These are phyloP conservation scores for Potentilla sterilis DNA, from an alignment of 306 rosid species.

Conservation along the genomic window DNA sequence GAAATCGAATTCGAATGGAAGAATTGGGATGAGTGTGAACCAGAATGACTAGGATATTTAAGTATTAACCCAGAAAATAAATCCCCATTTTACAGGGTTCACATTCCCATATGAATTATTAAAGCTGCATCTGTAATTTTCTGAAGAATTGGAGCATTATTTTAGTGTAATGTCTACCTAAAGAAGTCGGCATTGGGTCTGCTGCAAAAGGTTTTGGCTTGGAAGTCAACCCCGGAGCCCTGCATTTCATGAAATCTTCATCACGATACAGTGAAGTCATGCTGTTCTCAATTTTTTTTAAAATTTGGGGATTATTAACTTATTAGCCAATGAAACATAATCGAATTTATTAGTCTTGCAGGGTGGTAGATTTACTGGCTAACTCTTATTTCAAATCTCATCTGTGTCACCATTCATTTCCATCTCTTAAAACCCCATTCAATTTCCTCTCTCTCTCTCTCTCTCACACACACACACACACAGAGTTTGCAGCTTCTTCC, in stretches of 20 bases:
- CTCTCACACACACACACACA: neutral
- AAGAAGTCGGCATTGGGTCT: constrained; percentile 40
- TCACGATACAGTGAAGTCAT: neutral
- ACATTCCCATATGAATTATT: constrained; percentile 26
- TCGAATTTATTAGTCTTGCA: constrained; percentile 24
- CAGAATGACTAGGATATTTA: constrained; percentile 18
- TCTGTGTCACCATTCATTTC: constrained; percentile 38
- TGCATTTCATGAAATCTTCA: constrained; percentile 30
- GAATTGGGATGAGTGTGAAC: constrained; percentile 33
- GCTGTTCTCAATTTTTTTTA: neutral
- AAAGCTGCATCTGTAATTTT: neutral
- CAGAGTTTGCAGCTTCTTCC: constrained; percentile 26
- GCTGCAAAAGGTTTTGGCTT: constrained; percentile 35
- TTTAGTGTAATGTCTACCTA: constrained; percentile 22
- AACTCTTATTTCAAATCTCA: constrained; percentile 16
- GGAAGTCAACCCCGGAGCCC: constrained; percentile 47
- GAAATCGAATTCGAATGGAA: constrained; percentile 39
- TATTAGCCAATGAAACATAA: constrained; percentile 15
- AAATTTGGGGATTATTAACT: constrained; percentile 16
- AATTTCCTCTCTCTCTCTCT: constrained; percentile 12
- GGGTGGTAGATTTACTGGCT: constrained; percentile 11
- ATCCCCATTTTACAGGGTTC: constrained; percentile 13
- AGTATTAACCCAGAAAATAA: neutral
- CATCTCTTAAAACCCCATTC: constrained; percentile 1
- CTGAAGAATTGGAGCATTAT: neutral